Percentiles rank a stretch among this genome's conserved stretches.
phyloP scores from a whole-genome alignment of 768 basidiomycete genomes.

The Suillus fuscotomentosus region DNA sequence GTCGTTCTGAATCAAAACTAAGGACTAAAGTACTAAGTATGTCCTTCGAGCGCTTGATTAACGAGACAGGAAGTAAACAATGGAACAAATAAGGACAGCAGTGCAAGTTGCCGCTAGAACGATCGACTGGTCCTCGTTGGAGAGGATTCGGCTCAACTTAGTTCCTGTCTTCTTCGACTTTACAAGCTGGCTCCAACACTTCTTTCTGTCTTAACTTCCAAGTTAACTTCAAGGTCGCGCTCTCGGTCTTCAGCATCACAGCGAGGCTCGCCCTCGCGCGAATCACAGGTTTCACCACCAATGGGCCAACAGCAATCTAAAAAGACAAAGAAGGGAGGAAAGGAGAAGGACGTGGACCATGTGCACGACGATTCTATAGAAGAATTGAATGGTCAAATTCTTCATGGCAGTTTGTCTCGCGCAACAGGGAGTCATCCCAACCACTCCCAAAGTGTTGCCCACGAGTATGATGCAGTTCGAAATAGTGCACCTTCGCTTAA shows the following conservation, averaged over 20 bases:
- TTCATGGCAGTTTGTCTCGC: conserved; percentile 46
- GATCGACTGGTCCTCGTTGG: conserved; percentile 27
- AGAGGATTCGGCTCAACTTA: conserved; percentile 16
- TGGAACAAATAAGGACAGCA: conserved; percentile 31
- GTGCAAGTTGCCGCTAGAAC: conserved; percentile 13
- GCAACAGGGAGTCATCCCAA: conserved; percentile 36
- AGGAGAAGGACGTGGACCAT: conserved; percentile 61
- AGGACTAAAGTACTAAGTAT: no score
- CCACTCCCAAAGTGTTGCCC: conserved; percentile 39
- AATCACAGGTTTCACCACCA: conserved; percentile 41
- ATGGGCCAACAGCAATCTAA: conserved; percentile 88
- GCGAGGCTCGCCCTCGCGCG: conserved; percentile 44
- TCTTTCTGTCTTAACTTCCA: conserved; percentile 70
- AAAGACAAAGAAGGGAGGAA: conserved; percentile 69
- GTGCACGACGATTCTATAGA: conserved; percentile 41
- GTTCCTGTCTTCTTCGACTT: conserved; percentile 4
- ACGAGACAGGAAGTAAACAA: conserved; percentile 24
- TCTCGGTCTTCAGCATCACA: conserved; percentile 73
- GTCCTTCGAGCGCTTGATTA: not conserved
- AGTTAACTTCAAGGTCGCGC: conserved; percentile 64
- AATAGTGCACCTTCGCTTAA: conserved; percentile 33
- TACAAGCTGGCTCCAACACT: conserved; percentile 81
- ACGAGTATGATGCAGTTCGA: conserved; percentile 32
- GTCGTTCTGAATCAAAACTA: not conserved
- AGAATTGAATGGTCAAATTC: conserved; percentile 33